Base-by-base conservation (phyloP, 2,329 filamentous ascomycete species). In the Ceratocystis albifundus region DNA sequence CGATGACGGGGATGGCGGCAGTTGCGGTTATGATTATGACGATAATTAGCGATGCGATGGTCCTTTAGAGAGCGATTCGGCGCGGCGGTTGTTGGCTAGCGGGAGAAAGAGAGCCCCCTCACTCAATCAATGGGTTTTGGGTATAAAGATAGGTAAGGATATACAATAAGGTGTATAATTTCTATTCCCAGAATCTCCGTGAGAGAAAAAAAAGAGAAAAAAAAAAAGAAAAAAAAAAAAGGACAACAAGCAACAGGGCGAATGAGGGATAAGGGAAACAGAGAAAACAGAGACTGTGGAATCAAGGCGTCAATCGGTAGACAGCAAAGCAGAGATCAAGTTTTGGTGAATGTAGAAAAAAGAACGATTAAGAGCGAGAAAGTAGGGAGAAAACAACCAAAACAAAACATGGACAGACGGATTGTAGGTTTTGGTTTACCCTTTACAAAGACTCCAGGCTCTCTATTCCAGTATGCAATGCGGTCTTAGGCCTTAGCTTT, bases 91-190 rank as follows among this genome's bases (percentile, higher is more conserved):
- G 28, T 32, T 59, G 25, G 12, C 32, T 36, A 10, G 36, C 36
- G 10, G 10, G 36, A 41, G 36, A 41, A 25, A n/a, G 12, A 30
- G 53, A 36, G 53, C 32, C 44, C 41, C n/a, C 20, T 45, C 12
- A n/a, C 44, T 53, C 12, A n/a, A 45, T 41, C 3, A 41, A 41
- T 53, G 25, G 46, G 61, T 63, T 63, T 59, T 59, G 53, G 17
- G 53, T 59, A 59, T 59, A 59, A 59, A 59, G 36, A 59, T 59
- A 59, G 53, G n/a, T 32, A 59, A 59, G 25, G 28, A 59, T 59
- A 59, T 59, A 32, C 44, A 48, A 41, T 48, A 30, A 30, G 8
- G 36, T 12, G 41, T 30, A 41, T 30, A 28, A 44, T 25, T 36
- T 50, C 44, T 46, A 45, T 50, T 46, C 46, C 32, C 15, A 44